Evolutionary conservation across 345 rosid species (phyloP).

Genomic region (Aquilaria yunnanensis): DNA sequence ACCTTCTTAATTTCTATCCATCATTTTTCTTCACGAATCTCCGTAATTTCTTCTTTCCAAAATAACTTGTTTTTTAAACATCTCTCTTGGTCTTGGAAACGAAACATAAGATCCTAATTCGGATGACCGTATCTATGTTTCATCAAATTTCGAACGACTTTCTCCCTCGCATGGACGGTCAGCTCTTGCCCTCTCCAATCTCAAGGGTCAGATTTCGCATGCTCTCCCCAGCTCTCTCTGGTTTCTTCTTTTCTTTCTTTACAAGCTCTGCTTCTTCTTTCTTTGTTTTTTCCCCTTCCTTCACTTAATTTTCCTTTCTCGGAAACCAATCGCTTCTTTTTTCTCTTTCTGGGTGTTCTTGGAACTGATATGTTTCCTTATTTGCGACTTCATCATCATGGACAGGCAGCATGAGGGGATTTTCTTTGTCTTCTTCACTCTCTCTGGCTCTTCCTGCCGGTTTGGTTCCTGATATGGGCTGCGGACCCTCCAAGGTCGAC

Average conservation of each 20-base stretch:
- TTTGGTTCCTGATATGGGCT: slow-evolving; percentile 50
- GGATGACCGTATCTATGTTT: slow-evolving; percentile 20
- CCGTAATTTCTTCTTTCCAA: slow-evolving; percentile 6
- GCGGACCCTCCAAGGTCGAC: slow-evolving; percentile 87
- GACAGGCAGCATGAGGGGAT: slow-evolving; percentile 21
- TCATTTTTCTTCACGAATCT: slow-evolving; percentile 22
- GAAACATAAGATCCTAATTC: not conserved
- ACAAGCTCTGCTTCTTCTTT: not conserved
- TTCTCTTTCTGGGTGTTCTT: slow-evolving; percentile 17
- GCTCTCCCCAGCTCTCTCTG: not conserved
- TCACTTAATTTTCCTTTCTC: slow-evolving; percentile 13
- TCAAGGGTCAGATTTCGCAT: slow-evolving; percentile 38
- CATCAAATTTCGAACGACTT: slow-evolving; percentile 13
- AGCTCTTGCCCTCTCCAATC: slow-evolving; percentile 14
- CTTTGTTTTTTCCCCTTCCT: slow-evolving; percentile 2
- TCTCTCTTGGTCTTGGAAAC: not conserved
- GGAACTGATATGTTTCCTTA: slow-evolving; percentile 20
- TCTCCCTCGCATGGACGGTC: slow-evolving; percentile 34
- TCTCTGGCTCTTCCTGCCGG: not conserved
- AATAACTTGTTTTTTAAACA: not conserved
- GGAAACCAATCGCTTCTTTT: not conserved
- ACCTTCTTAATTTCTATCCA: too few relatives aligned
- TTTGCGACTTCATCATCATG: slow-evolving; percentile 2
- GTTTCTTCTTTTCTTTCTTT: not conserved
- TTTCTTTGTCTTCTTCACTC: not conserved